Base-by-base conservation (phyloP, 495 filamentous ascomycete genomes). In the Aspergillus cristatus region DNA sequence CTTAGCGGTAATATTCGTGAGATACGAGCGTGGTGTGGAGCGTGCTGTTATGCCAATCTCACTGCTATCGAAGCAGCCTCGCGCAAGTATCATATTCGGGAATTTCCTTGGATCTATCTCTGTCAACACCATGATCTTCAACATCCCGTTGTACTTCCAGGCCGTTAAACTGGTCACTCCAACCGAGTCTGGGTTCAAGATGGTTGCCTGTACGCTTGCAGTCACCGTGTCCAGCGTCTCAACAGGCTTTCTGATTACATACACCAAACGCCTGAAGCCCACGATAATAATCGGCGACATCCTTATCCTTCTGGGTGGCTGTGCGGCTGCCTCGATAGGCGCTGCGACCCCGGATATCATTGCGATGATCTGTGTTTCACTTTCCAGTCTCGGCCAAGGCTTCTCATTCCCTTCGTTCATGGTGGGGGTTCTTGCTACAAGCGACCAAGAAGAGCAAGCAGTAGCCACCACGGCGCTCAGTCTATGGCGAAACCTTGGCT, bases 111-210 rank as follows among this genome's bases (percentile, higher is more conserved):
- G 68, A 1, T 57, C 72, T 12, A 64, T 84, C 16, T 67, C 80
- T 3, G 50, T 78, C 38, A 81, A 84, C 53, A 76, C 80, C 13
- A 74, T 85, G 46, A 55, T 82, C 32, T 90, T 88, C 60, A 88
- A 90, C 52, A 72, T 79, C 34, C 84, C 83, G 0, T 62, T 90
- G 14, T 90, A 79, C 63, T 90, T 88, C 61, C 82, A 87, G 56
- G 82, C 78, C 18, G 82, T 87, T 32, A 79, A 84, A 45, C 71
- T 86, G 28, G 76, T 81, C 10, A 72, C 65, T 14, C 78, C 84
- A 16, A 83, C 83, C 7, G 67, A 66, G 13, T 86, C 84, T 1
- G 84, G 84, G 8, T 68, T 86, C 3, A 71, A 80, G 29, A 76
- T 90, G 32, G 62, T 85, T 7, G 61, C 75, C 28, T 74, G 77